A percentile compares a stretch with the other conserved stretches of the same genome.
phyloP scores from a whole-genome alignment of 768 basidiomycete species.

The Tricholoma sp. region DNA sequence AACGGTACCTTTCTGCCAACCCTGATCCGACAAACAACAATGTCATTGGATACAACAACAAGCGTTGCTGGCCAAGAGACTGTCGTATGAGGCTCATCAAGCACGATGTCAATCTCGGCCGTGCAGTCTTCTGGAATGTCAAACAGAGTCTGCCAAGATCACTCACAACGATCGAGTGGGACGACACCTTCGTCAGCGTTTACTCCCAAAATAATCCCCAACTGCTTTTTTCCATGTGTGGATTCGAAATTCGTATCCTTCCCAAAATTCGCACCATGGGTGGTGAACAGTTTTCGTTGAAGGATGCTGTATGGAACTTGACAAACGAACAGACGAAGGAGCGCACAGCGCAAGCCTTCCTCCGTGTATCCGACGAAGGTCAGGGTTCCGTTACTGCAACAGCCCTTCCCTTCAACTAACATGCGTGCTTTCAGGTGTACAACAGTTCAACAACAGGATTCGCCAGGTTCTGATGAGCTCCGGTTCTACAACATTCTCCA shows the following conservation, averaged over 20 bases:
- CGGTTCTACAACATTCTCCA: constrained; percentile 96
- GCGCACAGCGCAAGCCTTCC: constrained; percentile 94
- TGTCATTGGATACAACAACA: constrained; percentile 98
- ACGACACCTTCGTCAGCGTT: constrained; percentile 95
- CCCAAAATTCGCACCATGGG: constrained; percentile 95
- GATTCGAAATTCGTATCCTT: constrained; percentile 97
- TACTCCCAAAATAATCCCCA: constrained; percentile 98
- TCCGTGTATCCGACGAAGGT: constrained; percentile 96
- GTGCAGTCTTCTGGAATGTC: constrained; percentile 99
- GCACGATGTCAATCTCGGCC: constrained; percentile 97
- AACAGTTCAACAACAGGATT: constrained; percentile 97
- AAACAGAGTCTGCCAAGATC: constrained; percentile 95
- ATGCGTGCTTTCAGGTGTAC: constrained; percentile 53
- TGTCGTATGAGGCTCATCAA: constrained; percentile 99
- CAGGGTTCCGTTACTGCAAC: constrained; percentile 1
- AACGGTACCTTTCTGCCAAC: constrained; percentile 94
- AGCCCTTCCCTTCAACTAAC: constrained; percentile 1
- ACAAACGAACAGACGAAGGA: constrained; percentile 98
- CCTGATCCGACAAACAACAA: constrained; percentile 99
- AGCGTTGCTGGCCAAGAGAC: constrained; percentile 98
- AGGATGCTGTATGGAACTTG: constrained; percentile 94
- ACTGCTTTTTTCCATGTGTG: constrained; percentile 95
- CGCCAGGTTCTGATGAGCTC: constrained; percentile 98
- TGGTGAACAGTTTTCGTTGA: constrained; percentile 95
- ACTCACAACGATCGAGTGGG: constrained; percentile 98